These are phyloP conservation scores for Heliophila coronopifolia DNA, from an alignment of 441 rosid species.

Conservation along the genomic window DNA sequence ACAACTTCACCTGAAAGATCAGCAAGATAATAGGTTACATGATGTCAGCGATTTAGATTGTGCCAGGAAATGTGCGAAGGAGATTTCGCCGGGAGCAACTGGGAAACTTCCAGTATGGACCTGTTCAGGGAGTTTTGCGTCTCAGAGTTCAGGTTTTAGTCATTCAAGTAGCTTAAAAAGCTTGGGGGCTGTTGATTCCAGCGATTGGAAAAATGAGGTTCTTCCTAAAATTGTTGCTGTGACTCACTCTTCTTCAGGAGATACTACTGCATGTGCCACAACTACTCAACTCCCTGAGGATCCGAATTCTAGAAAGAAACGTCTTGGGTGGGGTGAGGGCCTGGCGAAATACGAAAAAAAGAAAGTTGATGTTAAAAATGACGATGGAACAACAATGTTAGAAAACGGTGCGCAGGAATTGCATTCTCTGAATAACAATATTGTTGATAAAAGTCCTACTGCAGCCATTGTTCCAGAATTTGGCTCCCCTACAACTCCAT, in stretches of 20 bases:
- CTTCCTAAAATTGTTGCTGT: constrained; percentile 41
- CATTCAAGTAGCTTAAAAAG: constrained; percentile 90
- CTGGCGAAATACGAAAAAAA: constrained; percentile 93
- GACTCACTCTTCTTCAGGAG: constrained; percentile 55
- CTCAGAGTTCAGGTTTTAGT: constrained; percentile 88
- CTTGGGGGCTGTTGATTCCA: constrained; percentile 64
- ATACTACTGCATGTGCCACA: constrained; percentile 49
- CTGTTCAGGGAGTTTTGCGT: constrained; percentile 74
- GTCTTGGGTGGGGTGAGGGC: constrained; percentile 98
- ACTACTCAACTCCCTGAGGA: constrained; percentile 56
- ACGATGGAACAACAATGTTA: constrained; percentile 37
- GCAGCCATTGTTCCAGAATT: constrained; percentile 46
- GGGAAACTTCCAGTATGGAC: constrained; percentile 84
- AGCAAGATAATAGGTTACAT: constrained; percentile 39
- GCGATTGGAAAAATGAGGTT: constrained; percentile 52
- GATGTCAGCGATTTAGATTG: constrained; percentile 40
- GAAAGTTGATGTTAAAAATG: constrained; percentile 61
- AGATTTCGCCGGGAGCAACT: constrained; percentile 44
- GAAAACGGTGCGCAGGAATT: constrained; percentile 36
- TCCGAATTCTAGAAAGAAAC: constrained; percentile 65
- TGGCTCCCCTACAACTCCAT: constrained; percentile 89
- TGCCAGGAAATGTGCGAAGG: constrained; percentile 48
- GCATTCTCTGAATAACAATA: constrained; percentile 39
- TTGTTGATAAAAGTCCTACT: constrained; percentile 64
- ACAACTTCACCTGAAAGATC: constrained; percentile 40